Base-by-base conservation (phyloP, 345 rosid species). In the Populus ilicifolia region DNA sequence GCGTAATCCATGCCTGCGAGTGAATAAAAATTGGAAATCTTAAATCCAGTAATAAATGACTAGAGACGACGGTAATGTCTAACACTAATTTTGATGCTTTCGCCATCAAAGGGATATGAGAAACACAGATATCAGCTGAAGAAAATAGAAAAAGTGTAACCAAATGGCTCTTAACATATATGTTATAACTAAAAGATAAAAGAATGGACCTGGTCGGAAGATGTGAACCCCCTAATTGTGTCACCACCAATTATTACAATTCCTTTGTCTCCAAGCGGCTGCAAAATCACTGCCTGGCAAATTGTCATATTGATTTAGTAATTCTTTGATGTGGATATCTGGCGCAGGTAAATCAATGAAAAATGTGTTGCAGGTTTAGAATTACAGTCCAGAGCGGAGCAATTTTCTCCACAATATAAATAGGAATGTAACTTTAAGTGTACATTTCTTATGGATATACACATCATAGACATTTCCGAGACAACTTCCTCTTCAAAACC, bases 231-330 rank as follows among this genome's bases (percentile, higher is more conserved):
- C 86, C 96, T 92, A 78, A 93, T 85, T 5, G 91, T 93, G 86
- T 95, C 89, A 75, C 98, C 98, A 4, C 99, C 98, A 79, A 95
- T 89, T 56, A 93, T 39, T 10, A 84, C 88, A 64, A 92, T 70
- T 77, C 99, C 97, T 78, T 80, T 87, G 74, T 90, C 96, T 52
- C 96, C 99, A 73, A 93, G 88, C 59, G 98, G 97, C 86, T 93
- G 99, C 87, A 95, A 83, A 83, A 92, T 90, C 82, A 93, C 98
- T 69, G 97, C 98, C 98, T 95, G 76, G 11, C 14, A 71, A 74
- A 83, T 75, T 64, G 50, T 25, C 78, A 76, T 46, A 33, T 52
- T 68, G 75, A 30, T 68, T 85, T 29, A 80, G 78, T 18, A 78
- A 33, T 54, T 38, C 29, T 33, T 50, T 44, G 54, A 41, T 56